phyloP scores from a whole-genome alignment of 768 basidiomycete species.

The Boletus speciosus region DNA sequence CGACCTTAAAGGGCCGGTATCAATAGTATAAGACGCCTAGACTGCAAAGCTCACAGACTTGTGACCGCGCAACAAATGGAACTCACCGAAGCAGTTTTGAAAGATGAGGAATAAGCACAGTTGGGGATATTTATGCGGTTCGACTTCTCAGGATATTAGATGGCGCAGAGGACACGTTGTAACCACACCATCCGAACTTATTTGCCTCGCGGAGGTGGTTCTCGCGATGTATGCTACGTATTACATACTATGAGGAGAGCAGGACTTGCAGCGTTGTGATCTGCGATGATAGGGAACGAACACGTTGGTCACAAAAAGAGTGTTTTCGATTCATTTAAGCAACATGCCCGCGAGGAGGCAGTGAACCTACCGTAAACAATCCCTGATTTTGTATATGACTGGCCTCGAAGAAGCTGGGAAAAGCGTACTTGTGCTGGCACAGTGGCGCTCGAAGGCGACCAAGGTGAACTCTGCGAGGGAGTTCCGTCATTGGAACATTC shows the following conservation, averaged over 20 bases:
- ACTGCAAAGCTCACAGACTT: slow-evolving; percentile 4
- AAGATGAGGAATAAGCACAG: slow-evolving; percentile 5
- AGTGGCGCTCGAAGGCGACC: too few species aligned
- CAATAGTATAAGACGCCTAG: slow-evolving; percentile 7
- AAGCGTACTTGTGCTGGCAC: background rate
- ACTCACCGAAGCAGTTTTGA: slow-evolving; percentile 9
- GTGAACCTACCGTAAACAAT: background rate
- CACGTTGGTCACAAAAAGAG: background rate
- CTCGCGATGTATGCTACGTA: background rate
- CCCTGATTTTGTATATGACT: background rate
- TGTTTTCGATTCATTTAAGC: background rate
- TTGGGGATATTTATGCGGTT: slow-evolving; percentile 19
- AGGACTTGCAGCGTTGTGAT: background rate
- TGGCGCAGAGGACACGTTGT: slow-evolving; percentile 10
- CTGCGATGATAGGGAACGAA: background rate
- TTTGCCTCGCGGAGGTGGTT: slow-evolving; percentile 14
- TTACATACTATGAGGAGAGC: background rate
- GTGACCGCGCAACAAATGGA: slow-evolving; percentile 10
- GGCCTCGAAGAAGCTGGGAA: background rate
- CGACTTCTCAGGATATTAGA: slow-evolving; percentile 8
- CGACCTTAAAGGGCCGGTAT: slow-evolving; percentile 4
- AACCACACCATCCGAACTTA: slow-evolving; percentile 10
- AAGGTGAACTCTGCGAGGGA: too few species aligned
- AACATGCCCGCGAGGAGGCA: background rate
- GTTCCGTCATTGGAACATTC: too few species aligned